Base-by-base conservation (phyloP, 208 protist species). In the Acanthamoeba triangularis region DNA sequence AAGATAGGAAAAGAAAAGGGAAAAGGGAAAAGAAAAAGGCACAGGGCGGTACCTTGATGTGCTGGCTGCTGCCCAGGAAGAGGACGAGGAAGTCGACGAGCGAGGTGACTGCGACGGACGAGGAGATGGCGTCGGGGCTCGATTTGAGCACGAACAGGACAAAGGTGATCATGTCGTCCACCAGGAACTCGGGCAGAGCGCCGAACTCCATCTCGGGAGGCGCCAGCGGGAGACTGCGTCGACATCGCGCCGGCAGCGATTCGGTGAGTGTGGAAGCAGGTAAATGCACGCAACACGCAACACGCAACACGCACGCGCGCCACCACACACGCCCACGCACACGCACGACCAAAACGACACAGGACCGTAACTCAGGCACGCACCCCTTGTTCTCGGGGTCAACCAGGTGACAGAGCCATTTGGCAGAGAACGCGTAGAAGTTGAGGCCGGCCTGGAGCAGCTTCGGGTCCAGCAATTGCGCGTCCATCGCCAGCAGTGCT, bases 391-490 rank as follows among this genome's bases (percentile, higher is more conserved):
- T 28, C 3, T 94, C 25, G 5, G 90, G 90, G 44, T 94, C 90
- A 18, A 94, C 90, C 14, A 94, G 63, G 47, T 80, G 65, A 18
- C 56, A 82, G 0, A 94, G 67, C 90, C 90, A 94, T 25, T 94
- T 94, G 65, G 90, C 14, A 35, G 90, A 94, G 44, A 94, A 94
- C 28, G 90, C 90, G 44, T 94, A 94, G 37, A 94, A 94, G 37
- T 94, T 94, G 56, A 94, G 65, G 33, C 4, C 90, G 1, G 90
- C 56, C 52, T 80, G 90, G 11, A 94, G 33, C 14, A 94, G 90
- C 35, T 8, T 13, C 28, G 90, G 90, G 4, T 94, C 90, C 16
- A 94, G 23, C 63, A 94, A 23, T 14, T 94, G 90, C 16, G 90
- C 90, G 11, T 94, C 90, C 13, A 94, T 94, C 41, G 63, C n/a